Base-by-base conservation (phyloP, 2,329 filamentous ascomycete species). In the Corniculantispora saksenae region DNA sequence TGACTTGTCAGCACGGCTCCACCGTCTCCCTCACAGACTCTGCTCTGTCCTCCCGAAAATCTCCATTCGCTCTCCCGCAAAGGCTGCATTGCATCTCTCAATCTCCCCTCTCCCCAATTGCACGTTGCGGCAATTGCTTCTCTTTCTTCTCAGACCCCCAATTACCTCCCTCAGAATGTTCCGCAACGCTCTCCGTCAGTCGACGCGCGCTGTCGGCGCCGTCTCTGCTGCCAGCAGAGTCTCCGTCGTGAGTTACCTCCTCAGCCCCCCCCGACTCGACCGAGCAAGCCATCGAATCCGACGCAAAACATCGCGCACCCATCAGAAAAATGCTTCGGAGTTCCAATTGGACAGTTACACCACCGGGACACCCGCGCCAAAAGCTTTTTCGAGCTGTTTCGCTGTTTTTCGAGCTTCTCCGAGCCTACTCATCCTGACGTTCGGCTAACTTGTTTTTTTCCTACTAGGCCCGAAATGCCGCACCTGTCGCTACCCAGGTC, bases 141-240 rank as follows among this genome's bases (percentile, higher is more conserved):
- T 79, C 78, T 80, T 81, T 76, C 77, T 76, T 80, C 78, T 77
- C 80, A 80, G 78, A 82, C n/a, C 80, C 77, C 79, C 76, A 82
- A 74, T 81, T 76, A 80, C 80, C 82, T 84, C 82, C 75, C 68
- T 76, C 74, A 86, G 80, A 84, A 97, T 98, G 94, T 97, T 97
- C 89, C 93, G 94, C 86, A 97, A 92, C 90, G 94, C 94, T 86
- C 88, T 98, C 85, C 90, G 94, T 86, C 93, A 97, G 88, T 96
- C 93, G 82, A 91, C 91, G 86, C 93, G 94, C 87, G 91, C 92
- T 83, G 92, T 94, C 84, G 91, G 92, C 86, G 93, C 92, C 85
- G 89, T 96, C 85, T 92, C 93, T 90, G 91, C 92, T 79, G 87
- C 91, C 78, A 89, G 92, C 87, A 92, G 93, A 88, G 89, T 96